Base-by-base conservation (phyloP, 2,329 filamentous ascomycete species). In the Penicillium sp. region DNA sequence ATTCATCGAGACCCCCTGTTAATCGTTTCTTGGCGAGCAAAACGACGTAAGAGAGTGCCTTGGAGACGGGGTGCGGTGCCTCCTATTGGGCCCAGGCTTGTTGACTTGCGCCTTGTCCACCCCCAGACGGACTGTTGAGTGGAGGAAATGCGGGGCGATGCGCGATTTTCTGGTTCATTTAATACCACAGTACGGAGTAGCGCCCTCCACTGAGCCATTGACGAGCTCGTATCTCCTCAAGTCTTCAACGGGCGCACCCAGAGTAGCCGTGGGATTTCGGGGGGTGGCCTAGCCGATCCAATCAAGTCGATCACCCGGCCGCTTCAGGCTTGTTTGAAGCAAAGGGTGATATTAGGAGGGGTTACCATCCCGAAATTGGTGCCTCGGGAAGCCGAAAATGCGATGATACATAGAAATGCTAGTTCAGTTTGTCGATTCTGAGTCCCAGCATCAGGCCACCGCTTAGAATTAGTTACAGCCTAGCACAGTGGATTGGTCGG, bases 361-460 rank as follows among this genome's bases (percentile, higher is more conserved):
- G 26, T 28, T 43, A 19, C 42, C 29, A 51, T 56, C 50, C 54
- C 54, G 54, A 56, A 46, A 48, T 52, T 24, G 21, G 44, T 45
- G 16, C 46, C 46, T 56, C 54, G 54, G 54, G 50, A 56, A 56
- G 54, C 54, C 54, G 54, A 56, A 37, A 43, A n/a, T 9, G n/a
- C 10, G 21, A 14, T 19, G 19, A 23, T 7, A 16, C 16, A 24
- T 24, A 5, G 33, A 5, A n/a, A 28, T 39, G 18, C 10, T 21
- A n/a, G 36, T 5, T 5, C 36, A 5, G 5, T 16, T 19, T 8
- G n/a, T 9, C 18, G 19, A 10, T 36, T 19, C 24, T 21, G 8
- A n/a, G 8, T 19, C 19, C 19, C 24, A 18, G 23, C 21, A 28
- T 26, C 23, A 28, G 26, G n/a, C 14, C 23, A 43, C 39, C 23